Conservation (phyloP, 208 protist genomes). For the Lotmaria passim region DNA sequence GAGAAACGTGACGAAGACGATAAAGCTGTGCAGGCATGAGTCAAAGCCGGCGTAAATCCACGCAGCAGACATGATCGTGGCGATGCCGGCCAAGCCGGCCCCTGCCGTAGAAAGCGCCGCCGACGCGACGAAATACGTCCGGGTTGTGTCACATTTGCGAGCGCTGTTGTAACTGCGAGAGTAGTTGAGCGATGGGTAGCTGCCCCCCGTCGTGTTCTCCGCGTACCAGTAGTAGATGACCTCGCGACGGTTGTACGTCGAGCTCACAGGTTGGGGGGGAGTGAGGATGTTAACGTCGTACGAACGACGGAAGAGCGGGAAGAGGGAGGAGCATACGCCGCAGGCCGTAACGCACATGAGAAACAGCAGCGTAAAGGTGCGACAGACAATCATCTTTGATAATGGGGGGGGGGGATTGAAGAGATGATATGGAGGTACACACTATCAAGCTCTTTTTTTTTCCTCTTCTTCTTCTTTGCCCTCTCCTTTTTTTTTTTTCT, state of each 20-base stretch:
- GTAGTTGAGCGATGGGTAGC: not conserved
- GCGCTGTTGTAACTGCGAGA: slow-evolving; percentile 11
- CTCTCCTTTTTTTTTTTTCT: too few relatives aligned
- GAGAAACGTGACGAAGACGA: slow-evolving; percentile 33
- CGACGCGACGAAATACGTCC: slow-evolving; percentile 16
- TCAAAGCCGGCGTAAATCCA: slow-evolving; percentile 33
- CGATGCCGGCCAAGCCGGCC: slow-evolving; percentile 19
- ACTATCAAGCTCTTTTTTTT: too few relatives aligned
- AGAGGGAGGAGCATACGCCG: slow-evolving; percentile 28
- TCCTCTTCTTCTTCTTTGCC: too few relatives aligned
- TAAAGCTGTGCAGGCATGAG: slow-evolving; percentile 26
- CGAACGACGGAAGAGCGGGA: slow-evolving; percentile 19
- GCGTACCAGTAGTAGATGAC: slow-evolving; percentile 31
- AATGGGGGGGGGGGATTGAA: not conserved
- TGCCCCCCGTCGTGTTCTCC: not conserved
- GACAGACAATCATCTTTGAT: slow-evolving; percentile 24
- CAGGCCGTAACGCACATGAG: slow-evolving; percentile 19
- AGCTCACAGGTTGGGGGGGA: not conserved
- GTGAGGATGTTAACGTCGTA: not conserved
- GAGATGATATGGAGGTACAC: not conserved
- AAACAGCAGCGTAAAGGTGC: slow-evolving; percentile 15
- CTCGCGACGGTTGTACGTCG: not conserved
- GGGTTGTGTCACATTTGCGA: slow-evolving; percentile 7
- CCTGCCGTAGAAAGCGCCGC: slow-evolving; percentile 29
- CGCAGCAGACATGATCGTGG: slow-evolving; percentile 21